Conservation (phyloP, 129 eudicot genomes). For the Flaveria sonorensis region DNA sequence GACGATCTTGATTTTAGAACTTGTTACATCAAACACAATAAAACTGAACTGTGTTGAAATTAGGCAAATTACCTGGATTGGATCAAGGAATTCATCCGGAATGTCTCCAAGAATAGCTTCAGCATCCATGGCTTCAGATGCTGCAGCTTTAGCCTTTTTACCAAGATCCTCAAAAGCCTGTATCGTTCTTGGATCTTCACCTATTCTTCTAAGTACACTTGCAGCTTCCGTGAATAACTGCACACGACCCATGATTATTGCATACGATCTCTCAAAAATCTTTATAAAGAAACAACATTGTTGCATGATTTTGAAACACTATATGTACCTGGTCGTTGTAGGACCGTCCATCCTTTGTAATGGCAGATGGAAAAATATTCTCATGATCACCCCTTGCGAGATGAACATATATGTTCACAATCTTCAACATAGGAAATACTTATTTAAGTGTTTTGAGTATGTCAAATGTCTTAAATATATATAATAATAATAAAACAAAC, state of each 20-base stretch:
- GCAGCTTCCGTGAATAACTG: conserved; percentile 94
- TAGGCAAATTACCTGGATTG: conserved; percentile 62
- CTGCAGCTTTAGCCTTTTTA: conserved; percentile 76
- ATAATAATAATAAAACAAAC: conserved; percentile 34
- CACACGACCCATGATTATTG: conserved; percentile 9
- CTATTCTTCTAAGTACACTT: conserved; percentile 71
- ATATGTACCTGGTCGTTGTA: conserved; percentile 89
- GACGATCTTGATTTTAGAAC: background rate
- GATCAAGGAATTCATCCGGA: conserved; percentile 96
- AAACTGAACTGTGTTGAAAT: background rate
- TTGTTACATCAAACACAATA: background rate
- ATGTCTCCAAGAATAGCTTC: conserved; percentile 94
- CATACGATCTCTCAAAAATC: background rate
- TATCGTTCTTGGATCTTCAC: conserved; percentile 76
- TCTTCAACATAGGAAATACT: conserved; percentile 48
- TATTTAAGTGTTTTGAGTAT: background rate
- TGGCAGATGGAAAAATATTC: conserved; percentile 77
- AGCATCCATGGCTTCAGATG: conserved; percentile 91
- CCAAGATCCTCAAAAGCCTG: conserved; percentile 85
- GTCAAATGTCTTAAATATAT: conserved; percentile 1
- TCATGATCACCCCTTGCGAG: conserved; percentile 84
- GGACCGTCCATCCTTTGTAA: conserved; percentile 91
- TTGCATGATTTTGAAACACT: background rate
- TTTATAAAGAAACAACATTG: background rate
- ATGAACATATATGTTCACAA: conserved; percentile 84